A percentile compares a stretch with the other conserved stretches of the same genome.
Conservation (phyloP, 495 filamentous ascomycete genomes). For the Amniculicola lignicola region DNA sequence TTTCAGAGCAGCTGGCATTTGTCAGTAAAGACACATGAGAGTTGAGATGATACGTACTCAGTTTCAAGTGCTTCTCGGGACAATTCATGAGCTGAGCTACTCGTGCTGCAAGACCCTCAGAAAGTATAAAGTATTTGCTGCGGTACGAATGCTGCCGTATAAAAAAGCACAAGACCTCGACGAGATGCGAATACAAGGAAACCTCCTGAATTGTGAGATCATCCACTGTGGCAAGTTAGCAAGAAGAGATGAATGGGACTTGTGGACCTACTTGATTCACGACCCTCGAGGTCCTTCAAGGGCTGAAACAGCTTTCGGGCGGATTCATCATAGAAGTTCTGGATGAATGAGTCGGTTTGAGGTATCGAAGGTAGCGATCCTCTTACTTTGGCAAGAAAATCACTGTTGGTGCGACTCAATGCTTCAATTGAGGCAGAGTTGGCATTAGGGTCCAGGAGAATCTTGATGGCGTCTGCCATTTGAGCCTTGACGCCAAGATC, state of each 20-base stretch:
- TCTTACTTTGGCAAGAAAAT: conserved; percentile 64
- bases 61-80: conserved; percentile 89
- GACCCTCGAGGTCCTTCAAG: conserved; percentile 73
- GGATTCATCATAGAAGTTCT: conserved; percentile 85
- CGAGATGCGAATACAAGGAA: conserved; percentile 81
- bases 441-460: conserved; percentile 80
- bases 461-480: conserved; percentile 91
- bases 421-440: conserved; percentile 53
- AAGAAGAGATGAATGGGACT: not conserved
- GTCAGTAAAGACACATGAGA: conserved; percentile 12
- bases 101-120: conserved; percentile 71
- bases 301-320: conserved; percentile 84
- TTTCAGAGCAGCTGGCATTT: conserved; percentile 71
- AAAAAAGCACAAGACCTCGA: conserved; percentile 94
- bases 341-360: conserved; percentile 81
- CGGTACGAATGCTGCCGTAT: conserved; percentile 82
- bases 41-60: conserved; percentile 56
- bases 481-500: conserved; percentile 96
- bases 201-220: conserved; percentile 74
- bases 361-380: conserved; percentile 53
- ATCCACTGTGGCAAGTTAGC: conserved; percentile 50
- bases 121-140: conserved; percentile 83
- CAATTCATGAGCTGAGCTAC: conserved; percentile 80
- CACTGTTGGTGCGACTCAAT: conserved; percentile 63
- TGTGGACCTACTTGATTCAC: conserved; percentile 53